These are phyloP conservation scores for Ustilago crameri DNA, from an alignment of 1,284 basidiomycete species.

Conservation along the genomic window DNA sequence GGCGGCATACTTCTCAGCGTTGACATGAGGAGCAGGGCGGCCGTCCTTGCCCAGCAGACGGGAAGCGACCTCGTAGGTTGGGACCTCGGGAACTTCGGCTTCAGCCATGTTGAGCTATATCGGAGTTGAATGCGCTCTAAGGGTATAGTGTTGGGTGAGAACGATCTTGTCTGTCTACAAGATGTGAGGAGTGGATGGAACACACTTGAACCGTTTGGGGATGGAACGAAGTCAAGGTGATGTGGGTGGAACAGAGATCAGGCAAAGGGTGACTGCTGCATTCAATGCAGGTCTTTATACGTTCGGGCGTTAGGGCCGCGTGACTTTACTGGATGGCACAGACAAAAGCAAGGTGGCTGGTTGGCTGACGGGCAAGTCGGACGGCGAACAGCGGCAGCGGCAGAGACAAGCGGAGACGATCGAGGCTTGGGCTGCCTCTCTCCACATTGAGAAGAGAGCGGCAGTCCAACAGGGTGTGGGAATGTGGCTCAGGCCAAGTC, in stretches of 20 bases:
- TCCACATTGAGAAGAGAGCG: too few relatives aligned
- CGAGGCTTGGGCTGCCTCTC: background rate
- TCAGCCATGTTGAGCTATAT: slow-evolving; percentile 27
- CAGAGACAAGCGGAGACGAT: background rate
- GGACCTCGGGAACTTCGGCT: slow-evolving; percentile 49
- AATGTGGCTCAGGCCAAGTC: background rate
- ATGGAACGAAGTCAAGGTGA: slow-evolving; percentile 6
- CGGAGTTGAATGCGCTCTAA: background rate
- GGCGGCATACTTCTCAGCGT: slow-evolving; percentile 48
- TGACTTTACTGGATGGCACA: slow-evolving; percentile 1
- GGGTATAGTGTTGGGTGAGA: background rate
- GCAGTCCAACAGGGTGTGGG: too few relatives aligned
- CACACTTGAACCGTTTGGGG: background rate
- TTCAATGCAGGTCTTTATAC: slow-evolving; percentile 19
- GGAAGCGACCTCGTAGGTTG: slow-evolving; percentile 52
- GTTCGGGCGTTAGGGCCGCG: background rate
- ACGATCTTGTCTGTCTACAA: background rate
- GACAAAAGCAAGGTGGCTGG: background rate
- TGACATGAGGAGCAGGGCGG: slow-evolving; percentile 57
- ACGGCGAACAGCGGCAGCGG: slow-evolving; percentile 4
- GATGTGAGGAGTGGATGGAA: background rate
- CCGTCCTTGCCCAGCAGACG: slow-evolving; percentile 55
- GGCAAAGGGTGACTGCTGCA: background rate
- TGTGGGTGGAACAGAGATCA: background rate
- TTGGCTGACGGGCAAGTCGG: background rate